Conservation (phyloP, 139 green algal genomes). For the Closterium sp. region DNA sequence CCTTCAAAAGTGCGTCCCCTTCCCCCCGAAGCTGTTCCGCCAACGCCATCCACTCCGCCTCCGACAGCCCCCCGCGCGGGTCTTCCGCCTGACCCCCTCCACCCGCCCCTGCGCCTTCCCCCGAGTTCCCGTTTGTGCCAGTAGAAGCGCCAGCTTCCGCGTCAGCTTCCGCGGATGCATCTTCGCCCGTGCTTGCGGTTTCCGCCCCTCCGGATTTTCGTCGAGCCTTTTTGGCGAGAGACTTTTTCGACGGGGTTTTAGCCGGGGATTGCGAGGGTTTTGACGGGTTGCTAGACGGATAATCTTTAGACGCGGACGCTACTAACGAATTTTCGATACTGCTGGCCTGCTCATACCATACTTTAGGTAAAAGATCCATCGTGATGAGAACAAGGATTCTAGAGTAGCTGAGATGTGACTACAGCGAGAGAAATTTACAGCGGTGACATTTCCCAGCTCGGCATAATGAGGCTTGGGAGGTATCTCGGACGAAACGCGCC, state of each 20-base stretch:
- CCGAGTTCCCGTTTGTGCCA: background rate
- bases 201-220: background rate
- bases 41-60: background rate
- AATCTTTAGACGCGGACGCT: background rate
- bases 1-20: constrained; percentile 19
- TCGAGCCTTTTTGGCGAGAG: background rate
- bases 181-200: background rate
- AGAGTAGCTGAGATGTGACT: background rate
- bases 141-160: background rate
- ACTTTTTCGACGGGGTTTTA: background rate
- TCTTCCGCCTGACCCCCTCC: background rate
- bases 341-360: background rate
- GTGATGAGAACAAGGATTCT: background rate
- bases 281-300: background rate
- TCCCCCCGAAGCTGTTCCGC: constrained; percentile 31
- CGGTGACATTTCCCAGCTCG: background rate
- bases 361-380: background rate
- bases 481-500: background rate
- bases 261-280: background rate
- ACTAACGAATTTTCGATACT: background rate
- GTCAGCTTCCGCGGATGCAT: background rate
- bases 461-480: background rate
- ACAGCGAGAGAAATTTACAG: background rate
- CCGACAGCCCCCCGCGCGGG: background rate
- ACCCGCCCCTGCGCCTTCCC: background rate